phyloP scores from a whole-genome alignment of 352 stramenopile species.

The Phytophthora lateralis region DNA sequence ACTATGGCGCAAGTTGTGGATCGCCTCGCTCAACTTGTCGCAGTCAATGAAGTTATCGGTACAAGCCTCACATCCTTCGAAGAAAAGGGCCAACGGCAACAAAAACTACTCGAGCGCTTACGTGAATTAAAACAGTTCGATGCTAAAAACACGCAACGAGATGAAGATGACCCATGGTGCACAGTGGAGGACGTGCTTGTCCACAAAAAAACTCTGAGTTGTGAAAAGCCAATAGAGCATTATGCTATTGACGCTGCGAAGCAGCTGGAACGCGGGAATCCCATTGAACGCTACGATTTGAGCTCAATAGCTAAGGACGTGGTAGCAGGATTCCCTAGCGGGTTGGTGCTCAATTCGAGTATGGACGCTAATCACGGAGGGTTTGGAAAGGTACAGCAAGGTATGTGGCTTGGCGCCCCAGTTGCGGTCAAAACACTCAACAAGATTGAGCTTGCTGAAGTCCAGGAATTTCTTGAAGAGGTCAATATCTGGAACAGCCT shows the following conservation, averaged over 20 bases:
- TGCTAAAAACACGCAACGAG: too few species aligned
- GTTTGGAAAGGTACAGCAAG: not conserved
- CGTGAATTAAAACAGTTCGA: too few species aligned
- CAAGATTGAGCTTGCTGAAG: not conserved
- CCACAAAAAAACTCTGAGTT: too few species aligned
- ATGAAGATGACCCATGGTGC: too few species aligned
- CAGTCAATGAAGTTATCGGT: not conserved
- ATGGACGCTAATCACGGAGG: not conserved
- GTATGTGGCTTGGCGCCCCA: not conserved
- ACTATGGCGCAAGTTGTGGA: conserved; percentile 2
- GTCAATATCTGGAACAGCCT: not conserved
- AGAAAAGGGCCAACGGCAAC: too few species aligned
- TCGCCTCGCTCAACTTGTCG: not conserved
- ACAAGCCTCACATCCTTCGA: not conserved
- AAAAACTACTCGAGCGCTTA: not conserved
- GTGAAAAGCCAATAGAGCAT: too few species aligned
- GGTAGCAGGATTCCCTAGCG: not conserved
- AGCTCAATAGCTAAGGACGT: not conserved
- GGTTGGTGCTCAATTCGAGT: not conserved
- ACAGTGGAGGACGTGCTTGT: too few species aligned
- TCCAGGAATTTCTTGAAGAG: not conserved
- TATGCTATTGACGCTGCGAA: too few species aligned
- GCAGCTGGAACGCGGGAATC: too few species aligned
- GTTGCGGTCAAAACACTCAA: not conserved
- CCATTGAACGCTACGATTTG: not conserved